These are phyloP conservation scores for Acorus gramineus DNA, from an alignment of 106 monocot species.

Conservation along the genomic window DNA sequence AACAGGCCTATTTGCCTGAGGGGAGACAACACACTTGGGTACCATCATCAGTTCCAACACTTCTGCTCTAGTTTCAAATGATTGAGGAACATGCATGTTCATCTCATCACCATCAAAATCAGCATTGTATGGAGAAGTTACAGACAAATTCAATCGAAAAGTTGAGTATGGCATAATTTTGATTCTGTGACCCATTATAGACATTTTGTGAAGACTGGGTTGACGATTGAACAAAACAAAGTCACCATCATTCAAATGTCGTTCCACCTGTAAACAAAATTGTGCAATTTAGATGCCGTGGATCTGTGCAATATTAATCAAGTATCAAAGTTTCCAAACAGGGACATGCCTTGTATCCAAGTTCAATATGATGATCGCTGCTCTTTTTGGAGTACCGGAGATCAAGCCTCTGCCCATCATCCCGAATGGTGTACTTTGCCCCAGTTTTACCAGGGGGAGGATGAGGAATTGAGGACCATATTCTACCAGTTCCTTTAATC, in stretches of 20 bases:
- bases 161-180: conserved; percentile 99
- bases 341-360: conserved; percentile 78
- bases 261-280: conserved; percentile 61
- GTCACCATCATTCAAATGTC: conserved; percentile 93
- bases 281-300: not conserved
- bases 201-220: conserved; percentile 99
- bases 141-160: conserved; percentile 92
- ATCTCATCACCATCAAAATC: conserved; percentile 99
- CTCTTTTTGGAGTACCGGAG: conserved; percentile 91
- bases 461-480: conserved; percentile 98
- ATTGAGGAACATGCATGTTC: conserved; percentile 99
- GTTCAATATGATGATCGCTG: conserved; percentile 95
- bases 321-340: not conserved
- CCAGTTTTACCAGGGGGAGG: conserved; percentile 99
- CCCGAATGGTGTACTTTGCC: conserved; percentile 92
- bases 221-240: conserved; percentile 98
- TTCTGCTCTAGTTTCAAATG: conserved; percentile 96
- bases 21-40: conserved; percentile 95
- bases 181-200: conserved; percentile 96
- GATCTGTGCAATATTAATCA: no score
- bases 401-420: conserved; percentile 98
- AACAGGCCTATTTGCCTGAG: conserved; percentile 94
- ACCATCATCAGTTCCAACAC: conserved; percentile 99
- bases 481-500: conserved; percentile 94
- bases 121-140: conserved; percentile 97